Conservation (phyloP, 352 stramenopile genomes). For the Phytopythium sindhum region DNA sequence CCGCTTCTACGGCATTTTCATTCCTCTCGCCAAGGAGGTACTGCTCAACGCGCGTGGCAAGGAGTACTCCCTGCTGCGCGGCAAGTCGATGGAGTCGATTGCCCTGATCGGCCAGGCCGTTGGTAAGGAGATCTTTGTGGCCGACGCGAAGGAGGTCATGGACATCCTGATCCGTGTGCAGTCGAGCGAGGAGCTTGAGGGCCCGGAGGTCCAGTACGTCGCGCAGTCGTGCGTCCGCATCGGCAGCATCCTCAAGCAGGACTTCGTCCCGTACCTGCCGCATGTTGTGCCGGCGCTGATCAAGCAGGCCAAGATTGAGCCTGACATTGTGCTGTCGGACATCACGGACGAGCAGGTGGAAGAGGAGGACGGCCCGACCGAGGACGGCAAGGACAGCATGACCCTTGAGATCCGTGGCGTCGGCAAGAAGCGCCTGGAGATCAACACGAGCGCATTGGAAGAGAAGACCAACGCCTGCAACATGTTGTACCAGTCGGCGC, state of each 20-base stretch:
- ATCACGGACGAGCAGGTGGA: conserved; percentile 51
- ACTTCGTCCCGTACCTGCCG: conserved; percentile 86
- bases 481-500: conserved; percentile 86
- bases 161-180: conserved; percentile 81
- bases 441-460: conserved; percentile 84
- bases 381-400: conserved; percentile 65
- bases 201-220: conserved; percentile 82
- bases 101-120: conserved; percentile 85
- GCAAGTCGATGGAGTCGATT: conserved; percentile 88
- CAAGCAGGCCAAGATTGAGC: conserved; percentile 76
- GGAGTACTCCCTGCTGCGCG: conserved; percentile 76
- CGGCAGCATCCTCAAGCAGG: conserved; percentile 79
- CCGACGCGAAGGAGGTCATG: conserved; percentile 84
- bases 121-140: conserved; percentile 78
- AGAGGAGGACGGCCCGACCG: conserved; percentile 53
- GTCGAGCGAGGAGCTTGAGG: conserved; percentile 62
- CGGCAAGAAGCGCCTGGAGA: conserved; percentile 82
- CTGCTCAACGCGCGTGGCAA: conserved; percentile 71
- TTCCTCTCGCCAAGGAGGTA: conserved; percentile 83
- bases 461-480: conserved; percentile 87
- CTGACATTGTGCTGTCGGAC: conserved; percentile 77
- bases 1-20: conserved; percentile 86
- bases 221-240: conserved; percentile 86
- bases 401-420: conserved; percentile 74
- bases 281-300: conserved; percentile 82